Percentiles rank a stretch among this genome's conserved stretches.
Evolutionary conservation across 768 basidiomycete genomes (phyloP).

Genomic region (Termitomyces sp.): DNA sequence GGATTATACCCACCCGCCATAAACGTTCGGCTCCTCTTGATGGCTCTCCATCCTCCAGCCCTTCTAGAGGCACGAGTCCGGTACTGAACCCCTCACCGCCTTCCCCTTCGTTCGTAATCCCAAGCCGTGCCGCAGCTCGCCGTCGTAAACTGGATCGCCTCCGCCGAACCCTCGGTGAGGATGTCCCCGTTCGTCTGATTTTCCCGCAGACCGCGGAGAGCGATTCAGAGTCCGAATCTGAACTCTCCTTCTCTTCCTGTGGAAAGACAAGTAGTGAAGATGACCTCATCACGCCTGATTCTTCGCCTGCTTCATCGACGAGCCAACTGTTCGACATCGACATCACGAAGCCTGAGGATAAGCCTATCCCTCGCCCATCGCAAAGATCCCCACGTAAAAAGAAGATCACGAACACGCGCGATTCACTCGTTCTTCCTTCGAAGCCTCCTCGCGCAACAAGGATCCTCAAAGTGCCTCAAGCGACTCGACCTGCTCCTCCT

Average conservation of each 20-base stretch:
- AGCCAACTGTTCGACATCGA: not conserved
- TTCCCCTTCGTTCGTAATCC: conserved; percentile 37
- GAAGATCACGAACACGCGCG: conserved; percentile 14
- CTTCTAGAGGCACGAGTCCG: not conserved
- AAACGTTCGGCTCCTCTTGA: conserved; percentile 19
- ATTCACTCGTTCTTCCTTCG: conserved; percentile 10
- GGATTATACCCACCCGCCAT: conserved; percentile 19
- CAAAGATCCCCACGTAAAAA: conserved; percentile 1
- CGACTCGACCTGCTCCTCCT: conserved; percentile 9
- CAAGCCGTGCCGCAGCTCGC: conserved; percentile 45
- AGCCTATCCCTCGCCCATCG: not conserved
- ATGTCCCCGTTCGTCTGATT: conserved; percentile 59
- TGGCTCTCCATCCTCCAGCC: not conserved
- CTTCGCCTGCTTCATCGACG: not conserved
- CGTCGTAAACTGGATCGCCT: conserved; percentile 65
- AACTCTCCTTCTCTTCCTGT: not conserved
- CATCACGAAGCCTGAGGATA: not conserved
- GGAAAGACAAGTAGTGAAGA: conserved; percentile 6
- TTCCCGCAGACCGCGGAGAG: conserved; percentile 36
- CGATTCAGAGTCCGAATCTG: conserved; percentile 6
- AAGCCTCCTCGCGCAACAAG: not conserved
- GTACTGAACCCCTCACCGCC: conserved; percentile 27
- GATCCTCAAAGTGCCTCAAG: not conserved
- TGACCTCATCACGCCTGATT: not conserved
- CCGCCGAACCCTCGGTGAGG: conserved; percentile 59